Percentiles rank a stretch among this genome's conserved stretches.
Evolutionary conservation across 1,284 basidiomycete genomes (phyloP).

Genomic region (Trametes versicolor): DNA sequence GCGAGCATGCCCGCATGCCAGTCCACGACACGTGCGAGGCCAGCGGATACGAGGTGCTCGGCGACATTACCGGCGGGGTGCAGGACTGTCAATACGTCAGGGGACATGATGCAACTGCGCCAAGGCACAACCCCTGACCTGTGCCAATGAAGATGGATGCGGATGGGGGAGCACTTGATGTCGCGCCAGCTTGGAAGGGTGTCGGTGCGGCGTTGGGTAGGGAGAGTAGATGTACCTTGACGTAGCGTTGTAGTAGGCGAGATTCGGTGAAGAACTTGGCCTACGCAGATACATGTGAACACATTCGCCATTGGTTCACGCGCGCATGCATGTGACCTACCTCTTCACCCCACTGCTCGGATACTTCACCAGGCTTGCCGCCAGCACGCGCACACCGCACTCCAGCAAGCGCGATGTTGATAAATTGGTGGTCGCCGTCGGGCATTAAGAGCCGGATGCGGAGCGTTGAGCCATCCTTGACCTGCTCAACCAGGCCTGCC

Average conservation of each 20-base stretch:
- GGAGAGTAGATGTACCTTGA: slow-evolving; percentile 90
- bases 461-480: slow-evolving; percentile 92
- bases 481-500: slow-evolving; percentile 91
- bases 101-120: neutral
- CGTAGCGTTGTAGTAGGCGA: slow-evolving; percentile 88
- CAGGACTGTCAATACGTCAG: slow-evolving; percentile 58
- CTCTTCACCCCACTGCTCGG: slow-evolving; percentile 89
- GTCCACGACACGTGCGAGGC: slow-evolving; percentile 93
- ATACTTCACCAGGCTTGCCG: slow-evolving; percentile 77
- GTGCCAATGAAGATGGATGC: slow-evolving; percentile 92
- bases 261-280: slow-evolving; percentile 96
- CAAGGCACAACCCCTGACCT: slow-evolving; percentile 53
- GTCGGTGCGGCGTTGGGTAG: slow-evolving; percentile 85
- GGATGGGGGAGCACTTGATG: slow-evolving; percentile 65
- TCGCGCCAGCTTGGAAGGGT: slow-evolving; percentile 80
- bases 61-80: slow-evolving; percentile 97
- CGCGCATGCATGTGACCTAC: slow-evolving; percentile 51
- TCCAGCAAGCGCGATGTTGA: slow-evolving; percentile 88
- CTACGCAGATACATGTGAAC: slow-evolving; percentile 51
- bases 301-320: neutral
- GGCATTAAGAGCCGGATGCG: slow-evolving; percentile 91
- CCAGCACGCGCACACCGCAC: slow-evolving; percentile 83
- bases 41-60: slow-evolving; percentile 85
- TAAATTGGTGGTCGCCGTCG: slow-evolving; percentile 87
- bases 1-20: slow-evolving; percentile 98